A percentile compares a stretch with the other conserved stretches of the same genome.
Conservation (phyloP, 139 green algal species). For the Chlamydomonas sphaeroides region DNA sequence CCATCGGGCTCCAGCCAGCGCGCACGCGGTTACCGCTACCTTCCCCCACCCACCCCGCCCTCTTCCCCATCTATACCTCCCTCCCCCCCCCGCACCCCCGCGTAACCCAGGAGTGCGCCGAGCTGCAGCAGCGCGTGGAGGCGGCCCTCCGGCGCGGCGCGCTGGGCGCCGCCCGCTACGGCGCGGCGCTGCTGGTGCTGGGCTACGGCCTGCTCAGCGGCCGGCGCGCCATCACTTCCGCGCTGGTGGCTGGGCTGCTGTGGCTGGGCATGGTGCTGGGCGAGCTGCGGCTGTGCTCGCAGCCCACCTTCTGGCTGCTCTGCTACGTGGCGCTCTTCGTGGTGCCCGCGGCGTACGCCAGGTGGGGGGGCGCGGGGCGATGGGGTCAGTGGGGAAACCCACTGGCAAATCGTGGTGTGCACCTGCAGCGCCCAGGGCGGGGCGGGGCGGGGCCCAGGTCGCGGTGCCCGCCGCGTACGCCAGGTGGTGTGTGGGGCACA, state of each 20-base stretch:
- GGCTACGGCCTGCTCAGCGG: constrained; percentile 16
- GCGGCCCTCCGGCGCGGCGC: neutral
- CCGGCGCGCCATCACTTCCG: constrained; percentile 24
- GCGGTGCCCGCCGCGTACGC: too few species aligned
- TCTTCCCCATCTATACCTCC: too few species aligned
- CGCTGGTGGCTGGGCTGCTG: constrained; percentile 38
- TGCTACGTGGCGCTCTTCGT: constrained; percentile 37
- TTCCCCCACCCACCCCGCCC: neutral
- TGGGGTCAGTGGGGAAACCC: too few species aligned
- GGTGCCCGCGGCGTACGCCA: constrained; percentile 33
- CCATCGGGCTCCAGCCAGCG: too few species aligned
- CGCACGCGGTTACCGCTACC: too few species aligned
- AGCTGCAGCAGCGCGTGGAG: constrained; percentile 33
- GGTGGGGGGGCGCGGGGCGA: too few species aligned
- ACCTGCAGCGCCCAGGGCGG: too few species aligned
- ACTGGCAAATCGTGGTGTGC: too few species aligned
- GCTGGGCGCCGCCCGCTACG: constrained; percentile 20
- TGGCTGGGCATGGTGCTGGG: constrained; percentile 44
- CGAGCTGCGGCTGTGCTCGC: constrained; percentile 31
- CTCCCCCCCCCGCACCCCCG: neutral
- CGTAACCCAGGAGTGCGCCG: neutral
- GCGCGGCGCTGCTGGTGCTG: constrained; percentile 25
- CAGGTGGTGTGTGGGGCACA: too few species aligned
- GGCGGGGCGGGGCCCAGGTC: too few species aligned
- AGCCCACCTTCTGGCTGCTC: constrained; percentile 35